Evolutionary conservation across 2,329 filamentous ascomycete species (phyloP).

Genomic region (Apiospora arundinis): DNA sequence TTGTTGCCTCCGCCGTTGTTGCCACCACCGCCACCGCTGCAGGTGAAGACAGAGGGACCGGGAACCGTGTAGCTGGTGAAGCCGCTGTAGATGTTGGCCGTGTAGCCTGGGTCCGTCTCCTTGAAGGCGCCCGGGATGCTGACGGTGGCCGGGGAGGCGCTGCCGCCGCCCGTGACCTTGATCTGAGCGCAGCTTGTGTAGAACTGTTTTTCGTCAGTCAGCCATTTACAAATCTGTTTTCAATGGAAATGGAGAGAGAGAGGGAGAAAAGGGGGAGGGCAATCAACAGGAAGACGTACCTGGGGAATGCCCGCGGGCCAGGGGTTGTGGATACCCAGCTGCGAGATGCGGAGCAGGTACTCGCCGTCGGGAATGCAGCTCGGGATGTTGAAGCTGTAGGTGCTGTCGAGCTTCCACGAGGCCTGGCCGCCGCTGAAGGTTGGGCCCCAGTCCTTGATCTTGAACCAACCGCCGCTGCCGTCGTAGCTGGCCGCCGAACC

Average conservation of each 20-base stretch:
- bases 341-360: slow-evolving; percentile 65
- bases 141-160: slow-evolving; percentile 39
- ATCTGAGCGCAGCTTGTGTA: slow-evolving; percentile 52
- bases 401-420: slow-evolving; percentile 41
- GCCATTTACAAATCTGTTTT: neutral
- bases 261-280: too few species aligned
- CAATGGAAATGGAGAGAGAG: neutral
- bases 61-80: slow-evolving; percentile 44
- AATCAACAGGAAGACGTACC: slow-evolving; percentile 14
- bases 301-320: slow-evolving; percentile 50
- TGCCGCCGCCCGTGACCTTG: slow-evolving; percentile 49
- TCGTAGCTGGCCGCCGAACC: slow-evolving; percentile 44
- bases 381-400: slow-evolving; percentile 53
- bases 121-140: slow-evolving; percentile 47
- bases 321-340: slow-evolving; percentile 66
- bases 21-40: neutral
- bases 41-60: slow-evolving; percentile 31
- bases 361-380: slow-evolving; percentile 60
- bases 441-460: slow-evolving; percentile 47
- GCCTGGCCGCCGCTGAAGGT: slow-evolving; percentile 42
- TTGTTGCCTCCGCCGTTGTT: neutral
- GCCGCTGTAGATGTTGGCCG: slow-evolving; percentile 45
- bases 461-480: slow-evolving; percentile 50
- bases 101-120: slow-evolving; percentile 49
- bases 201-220: slow-evolving; percentile 3